Percentiles rank a stretch among this genome's conserved stretches.
Conservation (phyloP, 176 grass and related monocot genomes). For the Cenchrus fungigraminus region DNA sequence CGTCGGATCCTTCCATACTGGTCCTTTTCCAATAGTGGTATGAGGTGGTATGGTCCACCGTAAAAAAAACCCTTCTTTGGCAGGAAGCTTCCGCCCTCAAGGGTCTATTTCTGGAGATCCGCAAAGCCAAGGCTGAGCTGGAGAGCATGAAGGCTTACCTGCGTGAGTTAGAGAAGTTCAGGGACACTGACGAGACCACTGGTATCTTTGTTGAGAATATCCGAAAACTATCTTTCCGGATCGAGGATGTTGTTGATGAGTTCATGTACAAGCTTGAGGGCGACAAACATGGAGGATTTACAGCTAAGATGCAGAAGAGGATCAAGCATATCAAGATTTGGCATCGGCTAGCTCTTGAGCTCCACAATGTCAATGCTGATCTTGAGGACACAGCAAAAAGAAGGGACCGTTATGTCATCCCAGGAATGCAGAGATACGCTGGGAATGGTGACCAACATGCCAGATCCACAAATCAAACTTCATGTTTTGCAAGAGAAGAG, state of each 20-base stretch:
- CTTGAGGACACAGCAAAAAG: background rate
- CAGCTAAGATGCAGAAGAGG: constrained; percentile 8
- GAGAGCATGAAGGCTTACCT: background rate
- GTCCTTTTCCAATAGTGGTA: too few species aligned
- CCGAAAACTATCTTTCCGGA: background rate
- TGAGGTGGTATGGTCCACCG: too few species aligned
- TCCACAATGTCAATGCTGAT: background rate
- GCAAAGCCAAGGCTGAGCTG: background rate
- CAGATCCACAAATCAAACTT: background rate
- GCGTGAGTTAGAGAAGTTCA: background rate
- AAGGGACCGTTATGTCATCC: background rate
- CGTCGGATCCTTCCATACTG: too few species aligned
- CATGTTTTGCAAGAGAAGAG: background rate
- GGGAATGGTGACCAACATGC: accelerated
- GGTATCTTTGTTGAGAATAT: background rate
- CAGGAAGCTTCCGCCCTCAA: background rate
- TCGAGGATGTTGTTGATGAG: constrained; percentile 19
- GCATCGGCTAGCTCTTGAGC: background rate
- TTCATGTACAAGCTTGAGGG: background rate
- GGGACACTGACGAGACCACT: background rate
- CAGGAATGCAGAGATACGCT: accelerated
- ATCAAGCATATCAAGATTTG: background rate
- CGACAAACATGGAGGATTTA: background rate
- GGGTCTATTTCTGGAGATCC: background rate
- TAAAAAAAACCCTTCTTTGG: background rate